Evolutionary conservation across 2,329 filamentous ascomycete species (phyloP).

Genomic region (Ophiostoma sp.): DNA sequence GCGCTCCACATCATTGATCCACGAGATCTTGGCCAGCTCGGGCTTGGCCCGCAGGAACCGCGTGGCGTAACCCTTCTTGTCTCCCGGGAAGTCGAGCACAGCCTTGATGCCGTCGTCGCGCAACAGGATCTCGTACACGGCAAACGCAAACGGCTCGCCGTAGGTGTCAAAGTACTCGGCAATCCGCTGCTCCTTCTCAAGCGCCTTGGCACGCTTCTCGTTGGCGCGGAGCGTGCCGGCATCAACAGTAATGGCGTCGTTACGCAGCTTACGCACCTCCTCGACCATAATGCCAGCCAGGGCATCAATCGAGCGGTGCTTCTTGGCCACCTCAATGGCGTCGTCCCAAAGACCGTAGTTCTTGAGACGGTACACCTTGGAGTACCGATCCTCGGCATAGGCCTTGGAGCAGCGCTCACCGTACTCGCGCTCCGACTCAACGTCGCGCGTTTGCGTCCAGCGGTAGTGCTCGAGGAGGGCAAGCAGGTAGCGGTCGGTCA

Average conservation of each 20-base stretch:
- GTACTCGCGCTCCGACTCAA: conserved; percentile 44
- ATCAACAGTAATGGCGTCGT: conserved; percentile 39
- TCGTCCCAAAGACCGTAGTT: conserved; percentile 59
- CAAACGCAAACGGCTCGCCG: conserved; percentile 67
- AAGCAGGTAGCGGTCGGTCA: conserved; percentile 58
- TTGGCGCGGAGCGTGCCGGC: conserved; percentile 39
- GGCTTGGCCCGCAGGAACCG: conserved; percentile 72
- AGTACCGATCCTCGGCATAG: conserved; percentile 53
- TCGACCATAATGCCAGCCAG: conserved; percentile 58
- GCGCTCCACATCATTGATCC: conserved; percentile 88
- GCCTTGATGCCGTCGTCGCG: conserved; percentile 63
- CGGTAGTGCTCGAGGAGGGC: conserved; percentile 55
- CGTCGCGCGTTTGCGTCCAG: conserved; percentile 50
- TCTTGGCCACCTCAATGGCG: conserved; percentile 58
- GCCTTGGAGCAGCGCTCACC: conserved; percentile 50
- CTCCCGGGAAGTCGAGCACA: conserved; percentile 69
- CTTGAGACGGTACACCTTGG: conserved; percentile 55
- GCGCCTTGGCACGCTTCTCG: conserved; percentile 46
- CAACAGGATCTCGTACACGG: conserved; percentile 79
- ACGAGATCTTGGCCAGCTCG: conserved; percentile 75
- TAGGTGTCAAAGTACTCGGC: conserved; percentile 62
- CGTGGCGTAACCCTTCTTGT: conserved; percentile 70
- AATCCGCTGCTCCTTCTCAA: conserved; percentile 51
- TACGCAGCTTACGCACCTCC: conserved; percentile 49
- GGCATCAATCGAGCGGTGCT: conserved; percentile 55